A percentile compares a stretch with the other conserved stretches of the same genome.
Evolutionary conservation across 768 basidiomycete species (phyloP).

Genomic region (Hemileccinum rubropunctum): DNA sequence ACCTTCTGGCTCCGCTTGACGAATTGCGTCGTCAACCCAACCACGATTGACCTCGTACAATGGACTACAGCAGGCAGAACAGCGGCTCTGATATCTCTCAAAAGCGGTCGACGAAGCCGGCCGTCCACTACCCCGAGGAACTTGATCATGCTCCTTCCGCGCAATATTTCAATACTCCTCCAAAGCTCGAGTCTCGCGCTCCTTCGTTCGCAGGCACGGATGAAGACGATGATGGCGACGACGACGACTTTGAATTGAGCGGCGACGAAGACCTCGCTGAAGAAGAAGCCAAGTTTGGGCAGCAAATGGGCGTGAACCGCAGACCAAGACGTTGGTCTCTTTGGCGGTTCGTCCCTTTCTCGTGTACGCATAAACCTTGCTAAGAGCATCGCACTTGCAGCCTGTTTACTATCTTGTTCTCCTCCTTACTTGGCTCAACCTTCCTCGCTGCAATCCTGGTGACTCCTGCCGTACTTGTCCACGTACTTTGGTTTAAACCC

Average conservation of each 20-base stretch:
- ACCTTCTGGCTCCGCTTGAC: no score
- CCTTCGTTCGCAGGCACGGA: conserved; percentile 53
- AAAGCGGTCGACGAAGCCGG: conserved; percentile 35
- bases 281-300: conserved; percentile 63
- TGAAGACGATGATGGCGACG: conserved; percentile 59
- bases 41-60: conserved; percentile 9
- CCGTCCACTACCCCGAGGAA: conserved; percentile 55
- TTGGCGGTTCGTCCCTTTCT: conserved; percentile 44
- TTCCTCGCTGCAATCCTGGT: conserved; percentile 62
- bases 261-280: conserved; percentile 75
- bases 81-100: conserved; percentile 14
- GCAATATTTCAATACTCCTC: conserved; percentile 23
- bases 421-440: conserved; percentile 69
- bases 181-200: conserved; percentile 35
- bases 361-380: background rate
- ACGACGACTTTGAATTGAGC: conserved; percentile 68
- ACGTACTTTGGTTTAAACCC: conserved; percentile 69
- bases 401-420: conserved; percentile 59
- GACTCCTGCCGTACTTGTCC: conserved; percentile 58
- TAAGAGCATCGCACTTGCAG: conserved; percentile 32
- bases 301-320: conserved; percentile 53
- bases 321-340: conserved; percentile 46
- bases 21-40: background rate
- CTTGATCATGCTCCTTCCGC: conserved; percentile 27
- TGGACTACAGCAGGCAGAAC: conserved; percentile 6